These are phyloP conservation scores for Elaeis oleifera DNA, from an alignment of 202 grass and related monocot genomes.

Conservation along the genomic window DNA sequence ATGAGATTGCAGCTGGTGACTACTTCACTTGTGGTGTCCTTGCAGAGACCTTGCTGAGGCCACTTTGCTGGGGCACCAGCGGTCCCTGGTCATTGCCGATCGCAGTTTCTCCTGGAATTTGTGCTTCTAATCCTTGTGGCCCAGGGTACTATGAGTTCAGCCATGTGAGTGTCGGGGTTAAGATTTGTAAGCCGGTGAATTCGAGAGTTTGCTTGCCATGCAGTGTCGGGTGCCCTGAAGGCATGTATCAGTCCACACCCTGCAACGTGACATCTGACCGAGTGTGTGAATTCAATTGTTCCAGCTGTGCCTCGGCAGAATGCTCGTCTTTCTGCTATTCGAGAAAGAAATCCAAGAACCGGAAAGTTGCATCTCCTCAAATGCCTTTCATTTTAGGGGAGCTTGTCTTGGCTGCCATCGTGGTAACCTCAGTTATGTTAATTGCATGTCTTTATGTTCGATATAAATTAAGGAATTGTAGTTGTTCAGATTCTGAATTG, in stretches of 20 bases:
- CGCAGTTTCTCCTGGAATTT: conserved; percentile 85
- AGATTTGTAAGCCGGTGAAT: conserved; percentile 62
- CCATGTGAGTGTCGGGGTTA: conserved; percentile 38
- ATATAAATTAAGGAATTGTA: conserved; percentile 55
- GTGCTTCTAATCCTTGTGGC: conserved; percentile 57
- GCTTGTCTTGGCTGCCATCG: conserved; percentile 60
- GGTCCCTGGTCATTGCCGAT: conserved; percentile 73
- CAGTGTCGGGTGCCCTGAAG: conserved; percentile 57
- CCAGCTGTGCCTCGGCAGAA: conserved; percentile 48
- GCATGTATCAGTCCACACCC: conserved; percentile 40
- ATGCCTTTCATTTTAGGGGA: conserved; percentile 84
- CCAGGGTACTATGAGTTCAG: conserved; percentile 68
- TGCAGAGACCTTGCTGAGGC: conserved; percentile 44
- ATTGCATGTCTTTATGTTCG: conserved; percentile 65
- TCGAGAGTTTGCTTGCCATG: conserved; percentile 95
- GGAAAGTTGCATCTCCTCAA: conserved; percentile 57
- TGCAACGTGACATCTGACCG: conserved; percentile 70
- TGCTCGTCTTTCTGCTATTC: conserved; percentile 50
- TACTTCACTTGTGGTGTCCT: conserved; percentile 97
- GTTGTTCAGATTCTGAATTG: conserved; percentile 54
- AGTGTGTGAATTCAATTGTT: conserved; percentile 65
- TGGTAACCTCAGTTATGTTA: conserved; percentile 50
- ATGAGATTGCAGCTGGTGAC: conserved; percentile 75
- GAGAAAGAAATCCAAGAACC: conserved; percentile 33
- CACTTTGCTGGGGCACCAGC: conserved; percentile 83